Conservation (phyloP, 1,284 basidiomycete species). For the Uromyces viciae-fabae region DNA sequence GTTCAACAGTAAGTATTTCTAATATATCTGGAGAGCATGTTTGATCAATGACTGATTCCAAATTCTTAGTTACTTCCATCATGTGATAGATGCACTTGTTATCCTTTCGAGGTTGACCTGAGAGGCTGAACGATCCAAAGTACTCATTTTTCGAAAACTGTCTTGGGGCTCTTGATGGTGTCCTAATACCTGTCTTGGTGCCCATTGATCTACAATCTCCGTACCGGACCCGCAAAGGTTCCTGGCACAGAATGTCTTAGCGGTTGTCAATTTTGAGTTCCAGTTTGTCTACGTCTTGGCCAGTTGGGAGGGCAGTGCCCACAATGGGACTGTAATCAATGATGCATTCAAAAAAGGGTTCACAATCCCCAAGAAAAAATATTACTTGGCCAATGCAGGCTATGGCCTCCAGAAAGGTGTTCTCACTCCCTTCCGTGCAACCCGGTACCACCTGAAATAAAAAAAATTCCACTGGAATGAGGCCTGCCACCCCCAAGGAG, state of each 20-base stretch:
- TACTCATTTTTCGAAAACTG: neutral
- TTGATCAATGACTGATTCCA: neutral
- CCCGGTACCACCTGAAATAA: neutral
- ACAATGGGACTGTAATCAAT: neutral
- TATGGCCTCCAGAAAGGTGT: neutral
- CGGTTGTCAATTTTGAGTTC: neutral
- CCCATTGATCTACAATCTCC: neutral
- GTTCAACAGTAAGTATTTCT: neutral
- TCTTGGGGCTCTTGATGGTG: neutral
- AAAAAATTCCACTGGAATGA: neutral
- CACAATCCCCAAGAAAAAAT: neutral
- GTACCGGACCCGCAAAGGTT: neutral
- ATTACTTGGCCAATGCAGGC: neutral
- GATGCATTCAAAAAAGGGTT: neutral
- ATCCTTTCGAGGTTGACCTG: neutral
- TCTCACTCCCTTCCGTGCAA: neutral
- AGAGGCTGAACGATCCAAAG: neutral
- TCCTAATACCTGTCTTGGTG: neutral
- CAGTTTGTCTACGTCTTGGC: neutral
- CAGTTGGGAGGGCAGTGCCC: constrained; percentile 13
- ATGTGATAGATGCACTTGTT: neutral
- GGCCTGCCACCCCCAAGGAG: neutral
- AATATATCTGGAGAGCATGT: neutral
- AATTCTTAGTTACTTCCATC: neutral
- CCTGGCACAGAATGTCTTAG: neutral